Conservation (phyloP, 331 rosid genomes). For the Quercus phellos region DNA sequence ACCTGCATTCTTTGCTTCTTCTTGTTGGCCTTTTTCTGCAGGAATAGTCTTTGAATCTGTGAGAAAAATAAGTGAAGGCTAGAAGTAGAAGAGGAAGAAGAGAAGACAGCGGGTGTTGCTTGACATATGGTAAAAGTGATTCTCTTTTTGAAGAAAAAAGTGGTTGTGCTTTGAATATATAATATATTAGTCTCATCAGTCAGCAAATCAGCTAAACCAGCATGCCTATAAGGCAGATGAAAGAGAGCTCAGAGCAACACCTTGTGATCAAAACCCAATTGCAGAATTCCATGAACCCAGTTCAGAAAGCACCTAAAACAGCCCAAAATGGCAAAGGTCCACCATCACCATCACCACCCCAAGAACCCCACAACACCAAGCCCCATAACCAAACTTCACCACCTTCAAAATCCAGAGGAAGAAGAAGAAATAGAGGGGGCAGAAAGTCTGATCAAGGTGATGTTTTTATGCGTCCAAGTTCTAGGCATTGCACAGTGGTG, state of each 20-base stretch:
- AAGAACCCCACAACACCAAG: constrained; percentile 40
- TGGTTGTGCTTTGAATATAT: constrained; percentile 3
- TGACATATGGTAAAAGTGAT: constrained; percentile 26
- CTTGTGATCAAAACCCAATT: constrained; percentile 81
- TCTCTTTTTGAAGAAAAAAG: constrained; percentile 12
- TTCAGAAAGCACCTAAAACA: constrained; percentile 58
- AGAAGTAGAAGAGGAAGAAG: constrained; percentile 21
- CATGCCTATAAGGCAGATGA: constrained; percentile 94
- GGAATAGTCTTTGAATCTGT: constrained; percentile 30
- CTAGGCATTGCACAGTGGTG: constrained; percentile 61
- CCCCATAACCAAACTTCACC: constrained; percentile 56
- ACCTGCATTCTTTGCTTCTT: constrained; percentile 39
- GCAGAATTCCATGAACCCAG: constrained; percentile 60
- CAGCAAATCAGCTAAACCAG: constrained; percentile 19
- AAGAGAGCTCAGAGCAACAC: constrained; percentile 91
- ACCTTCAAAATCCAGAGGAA: constrained; percentile 59
- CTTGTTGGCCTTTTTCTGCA: constrained; percentile 28
- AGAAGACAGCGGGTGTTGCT: neutral
- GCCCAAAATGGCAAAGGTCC: constrained; percentile 79
- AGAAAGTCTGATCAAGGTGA: constrained; percentile 84
- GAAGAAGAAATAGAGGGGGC: constrained; percentile 81
- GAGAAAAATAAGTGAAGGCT: constrained; percentile 31
- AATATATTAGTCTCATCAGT: constrained; percentile 8
- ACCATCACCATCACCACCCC: constrained; percentile 57
- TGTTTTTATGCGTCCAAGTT: constrained; percentile 72